Percentiles rank a stretch among this genome's conserved stretches.
phyloP scores from a whole-genome alignment of 148 eudicot species.

The Persicaria tinctoria region DNA sequence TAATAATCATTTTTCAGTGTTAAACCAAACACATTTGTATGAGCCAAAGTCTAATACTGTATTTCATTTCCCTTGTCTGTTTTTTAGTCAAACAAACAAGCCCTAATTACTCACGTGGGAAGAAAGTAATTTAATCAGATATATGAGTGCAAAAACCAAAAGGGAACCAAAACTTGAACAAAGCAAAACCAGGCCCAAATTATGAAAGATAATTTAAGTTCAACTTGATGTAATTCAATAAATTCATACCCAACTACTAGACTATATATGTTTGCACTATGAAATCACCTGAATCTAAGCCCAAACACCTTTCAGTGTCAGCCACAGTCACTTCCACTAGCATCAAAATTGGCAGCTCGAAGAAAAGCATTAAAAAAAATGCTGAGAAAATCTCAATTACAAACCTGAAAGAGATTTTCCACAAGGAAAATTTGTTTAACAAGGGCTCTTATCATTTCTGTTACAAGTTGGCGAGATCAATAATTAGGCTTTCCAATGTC shows the following conservation, averaged over 20 bases:
- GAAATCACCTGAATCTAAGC: too few relatives aligned
- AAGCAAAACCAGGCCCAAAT: neutral
- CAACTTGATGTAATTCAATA: neutral
- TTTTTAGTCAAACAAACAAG: too few relatives aligned
- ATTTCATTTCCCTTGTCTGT: too few relatives aligned
- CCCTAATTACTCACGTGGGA: too few relatives aligned
- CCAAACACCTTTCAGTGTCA: too few relatives aligned
- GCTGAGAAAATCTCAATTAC: neutral
- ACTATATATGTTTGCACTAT: neutral
- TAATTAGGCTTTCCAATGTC: neutral
- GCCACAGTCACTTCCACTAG: neutral
- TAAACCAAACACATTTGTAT: too few relatives aligned
- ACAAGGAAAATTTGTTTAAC: neutral
- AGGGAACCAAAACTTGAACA: neutral
- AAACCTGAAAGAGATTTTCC: neutral
- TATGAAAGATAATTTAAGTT: neutral
- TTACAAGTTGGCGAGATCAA: neutral
- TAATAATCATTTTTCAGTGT: too few relatives aligned
- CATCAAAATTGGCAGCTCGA: neutral
- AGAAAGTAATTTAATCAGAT: too few relatives aligned
- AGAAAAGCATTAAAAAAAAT: neutral
- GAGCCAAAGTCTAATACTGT: too few relatives aligned
- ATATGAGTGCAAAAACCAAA: neutral
- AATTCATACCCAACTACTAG: neutral
- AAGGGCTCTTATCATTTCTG: neutral